These are phyloP conservation scores for Prunus kanzakura DNA, from an alignment of 306 rosid genomes.

Conservation along the genomic window DNA sequence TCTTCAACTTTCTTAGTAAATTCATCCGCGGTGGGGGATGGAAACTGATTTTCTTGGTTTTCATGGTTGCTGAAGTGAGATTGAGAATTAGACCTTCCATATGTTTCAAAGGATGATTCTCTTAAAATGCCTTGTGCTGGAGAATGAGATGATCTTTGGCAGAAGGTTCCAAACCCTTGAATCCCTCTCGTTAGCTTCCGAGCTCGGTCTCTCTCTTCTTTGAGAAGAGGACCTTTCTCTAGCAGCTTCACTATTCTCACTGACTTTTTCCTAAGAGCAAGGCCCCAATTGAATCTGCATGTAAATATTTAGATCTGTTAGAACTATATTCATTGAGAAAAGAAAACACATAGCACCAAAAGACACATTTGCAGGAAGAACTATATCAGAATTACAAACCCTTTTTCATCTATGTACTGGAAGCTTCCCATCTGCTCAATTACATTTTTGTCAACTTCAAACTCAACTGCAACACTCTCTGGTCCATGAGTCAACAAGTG, in stretches of 20 bases:
- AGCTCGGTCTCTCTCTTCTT: constrained; percentile 76
- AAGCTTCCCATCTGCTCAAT: constrained; percentile 57
- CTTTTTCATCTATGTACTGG: constrained; percentile 66
- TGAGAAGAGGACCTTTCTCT: constrained; percentile 56
- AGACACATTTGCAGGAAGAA: no score
- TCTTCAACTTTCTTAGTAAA: constrained; percentile 22
- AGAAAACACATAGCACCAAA: no score
- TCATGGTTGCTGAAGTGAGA: constrained; percentile 39
- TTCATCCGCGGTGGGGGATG: constrained; percentile 12
- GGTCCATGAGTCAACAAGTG: constrained; percentile 92
- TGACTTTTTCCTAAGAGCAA: constrained; percentile 75
- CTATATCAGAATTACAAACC: constrained; percentile 30
- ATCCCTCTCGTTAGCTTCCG: constrained; percentile 77
- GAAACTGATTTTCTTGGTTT: constrained; percentile 37
- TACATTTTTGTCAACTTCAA: constrained; percentile 61
- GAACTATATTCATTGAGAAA: no score
- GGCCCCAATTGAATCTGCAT: constrained; percentile 93
- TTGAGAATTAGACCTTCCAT: constrained; percentile 45
- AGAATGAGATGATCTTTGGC: constrained; percentile 37
- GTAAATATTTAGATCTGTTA: neutral
- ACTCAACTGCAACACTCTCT: constrained; percentile 75
- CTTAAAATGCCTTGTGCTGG: constrained; percentile 38
- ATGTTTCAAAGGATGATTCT: constrained; percentile 43
- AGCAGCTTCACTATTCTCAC: constrained; percentile 61
- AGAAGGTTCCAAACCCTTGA: constrained; percentile 87